phyloP scores from a whole-genome alignment of 2,329 filamentous ascomycete species.

The Calonectria pauciramosa region DNA sequence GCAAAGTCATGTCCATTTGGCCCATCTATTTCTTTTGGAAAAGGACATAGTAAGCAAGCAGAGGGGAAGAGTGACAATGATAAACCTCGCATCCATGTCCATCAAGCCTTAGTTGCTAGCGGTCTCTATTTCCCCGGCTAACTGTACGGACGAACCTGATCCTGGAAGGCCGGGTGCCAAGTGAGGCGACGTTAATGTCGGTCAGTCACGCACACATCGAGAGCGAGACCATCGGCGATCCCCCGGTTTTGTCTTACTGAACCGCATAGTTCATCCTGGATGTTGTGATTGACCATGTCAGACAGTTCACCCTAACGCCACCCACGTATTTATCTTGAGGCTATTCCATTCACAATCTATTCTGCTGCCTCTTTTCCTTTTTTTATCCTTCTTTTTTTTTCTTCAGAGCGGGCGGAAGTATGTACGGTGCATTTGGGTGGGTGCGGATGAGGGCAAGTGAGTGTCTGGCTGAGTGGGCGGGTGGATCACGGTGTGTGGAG shows the following conservation, averaged over 20 bases:
- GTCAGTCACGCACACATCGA: neutral
- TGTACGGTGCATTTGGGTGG: neutral
- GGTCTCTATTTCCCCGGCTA: neutral
- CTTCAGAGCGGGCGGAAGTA: neutral
- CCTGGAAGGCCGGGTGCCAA: neutral
- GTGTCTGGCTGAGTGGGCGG: slow-evolving; percentile 10
- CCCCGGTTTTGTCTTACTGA: neutral
- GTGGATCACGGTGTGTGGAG: slow-evolving; percentile 13
- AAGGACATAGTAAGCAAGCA: neutral
- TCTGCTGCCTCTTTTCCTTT: neutral
- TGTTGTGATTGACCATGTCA: neutral
- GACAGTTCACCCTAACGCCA: neutral
- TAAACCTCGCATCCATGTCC: neutral
- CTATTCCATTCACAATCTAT: neutral
- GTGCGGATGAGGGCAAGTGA: neutral
- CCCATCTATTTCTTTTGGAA: neutral
- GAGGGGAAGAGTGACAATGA: neutral
- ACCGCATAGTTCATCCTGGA: neutral
- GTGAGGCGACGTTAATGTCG: slow-evolving; percentile 1
- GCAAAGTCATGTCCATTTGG: neutral
- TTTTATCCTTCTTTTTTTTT: neutral
- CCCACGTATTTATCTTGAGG: neutral
- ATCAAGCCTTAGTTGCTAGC: neutral
- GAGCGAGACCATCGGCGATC: neutral
- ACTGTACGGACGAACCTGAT: neutral